Base-by-base conservation (phyloP, 176 grass and related monocot genomes). In the Stipa capillata region DNA sequence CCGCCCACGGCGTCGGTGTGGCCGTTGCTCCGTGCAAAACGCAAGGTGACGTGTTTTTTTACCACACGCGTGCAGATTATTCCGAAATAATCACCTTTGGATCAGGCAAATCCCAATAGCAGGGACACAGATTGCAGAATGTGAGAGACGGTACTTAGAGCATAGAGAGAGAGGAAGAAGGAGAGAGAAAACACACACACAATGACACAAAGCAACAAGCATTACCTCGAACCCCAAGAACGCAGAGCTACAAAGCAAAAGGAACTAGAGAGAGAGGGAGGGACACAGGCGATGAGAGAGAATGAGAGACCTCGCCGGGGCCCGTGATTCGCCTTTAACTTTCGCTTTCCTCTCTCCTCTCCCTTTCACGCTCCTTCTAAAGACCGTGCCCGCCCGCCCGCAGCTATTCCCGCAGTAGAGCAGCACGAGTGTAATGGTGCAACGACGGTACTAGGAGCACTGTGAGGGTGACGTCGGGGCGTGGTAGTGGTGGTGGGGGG, bases 241-340 rank as follows among this genome's bases (percentile, higher is more conserved):
- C 4, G 49, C 66, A 83, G 80, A 66, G 80, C 86, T 60, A 41
- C 82, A 84, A 85, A 89, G 87, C 87, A 70, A 89, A 85, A 89
- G 52, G 61, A 84, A 55, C 14, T 7, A 87, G 81, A 74, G 80
- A 65, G 63, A 40, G 8, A 69, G n/a, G n/a, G 65, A 69, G 57
- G 15, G 24, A 34, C 27, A 60, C 56, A 4, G 67, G 31, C 13
- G 29, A 28, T 42, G 65, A 65, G 79, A 52, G 71, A 33, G 42
- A 32, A 60, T 59, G 60, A 27, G 54, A 20, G 15, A 5, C 67
- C 59, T 68, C 79, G 77, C 82, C 47, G 82, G 87, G 82, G 53
- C 82, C 87, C 87, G 87, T 90, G 84, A 83, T 90, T 31, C 42
- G 69, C 21, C 88, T 85, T 90, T 86, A 78, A 82, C 88, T 86